Percentiles rank a stretch among this genome's conserved stretches.
Evolutionary conservation across 805 yeast genomes (phyloP).

Genomic region (Wickerhamia fluorescens): DNA sequence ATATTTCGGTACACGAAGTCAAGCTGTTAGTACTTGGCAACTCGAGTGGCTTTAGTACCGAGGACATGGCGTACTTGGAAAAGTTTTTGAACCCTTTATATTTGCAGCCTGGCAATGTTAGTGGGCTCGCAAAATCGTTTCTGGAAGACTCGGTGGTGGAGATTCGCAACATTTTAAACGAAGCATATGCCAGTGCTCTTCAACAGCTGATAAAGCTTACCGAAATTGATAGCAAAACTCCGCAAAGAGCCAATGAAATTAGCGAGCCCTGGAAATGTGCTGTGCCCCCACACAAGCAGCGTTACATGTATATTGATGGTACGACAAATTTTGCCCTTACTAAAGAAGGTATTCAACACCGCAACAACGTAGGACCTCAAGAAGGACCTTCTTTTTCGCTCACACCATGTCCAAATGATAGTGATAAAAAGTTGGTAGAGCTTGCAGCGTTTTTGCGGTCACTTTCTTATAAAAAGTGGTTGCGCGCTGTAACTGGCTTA

Average conservation of each 20-base stretch:
- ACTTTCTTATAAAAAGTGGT: constrained; percentile 61
- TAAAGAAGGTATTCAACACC: constrained; percentile 23
- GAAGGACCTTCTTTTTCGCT: constrained; percentile 49
- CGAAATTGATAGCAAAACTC: constrained; percentile 59
- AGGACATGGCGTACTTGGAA: constrained; percentile 44
- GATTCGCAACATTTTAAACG: constrained; percentile 54
- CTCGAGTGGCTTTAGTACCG: constrained; percentile 10
- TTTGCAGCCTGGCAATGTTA: constrained; percentile 22
- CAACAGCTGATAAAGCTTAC: constrained; percentile 41
- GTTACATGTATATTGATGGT: constrained; percentile 80
- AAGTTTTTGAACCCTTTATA: constrained; percentile 53
- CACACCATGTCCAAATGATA: not conserved
- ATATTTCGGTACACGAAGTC: constrained; percentile 33
- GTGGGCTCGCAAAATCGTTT: constrained; percentile 44
- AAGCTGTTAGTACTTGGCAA: no score
- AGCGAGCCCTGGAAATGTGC: constrained; percentile 82
- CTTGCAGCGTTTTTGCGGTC: constrained; percentile 56
- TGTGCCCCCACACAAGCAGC: constrained; percentile 88
- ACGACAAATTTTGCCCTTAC: constrained; percentile 28
- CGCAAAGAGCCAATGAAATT: constrained; percentile 49
- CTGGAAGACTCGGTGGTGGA: constrained; percentile 64
- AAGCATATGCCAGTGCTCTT: constrained; percentile 43
- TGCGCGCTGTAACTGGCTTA: constrained; percentile 54
- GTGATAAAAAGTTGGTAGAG: constrained; percentile 36
- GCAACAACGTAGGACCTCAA: constrained; percentile 35